Evolutionary conservation across 1,139 yeast species (phyloP).

Genomic region (Candida gigantensis): DNA sequence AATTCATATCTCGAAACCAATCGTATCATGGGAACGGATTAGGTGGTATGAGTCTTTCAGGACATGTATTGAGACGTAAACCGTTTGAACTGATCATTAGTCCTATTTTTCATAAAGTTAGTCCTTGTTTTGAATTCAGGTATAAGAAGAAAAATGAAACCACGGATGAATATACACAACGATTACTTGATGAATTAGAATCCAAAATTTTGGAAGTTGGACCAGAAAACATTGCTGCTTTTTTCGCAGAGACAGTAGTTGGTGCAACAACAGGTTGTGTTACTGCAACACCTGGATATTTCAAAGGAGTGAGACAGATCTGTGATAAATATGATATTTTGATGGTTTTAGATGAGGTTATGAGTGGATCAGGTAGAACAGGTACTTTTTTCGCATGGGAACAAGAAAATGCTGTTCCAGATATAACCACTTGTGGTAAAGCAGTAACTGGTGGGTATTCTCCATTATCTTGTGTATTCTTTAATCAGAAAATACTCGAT

Average conservation of each 20-base stretch:
- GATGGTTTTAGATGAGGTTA: conserved; percentile 61
- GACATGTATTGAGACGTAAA: conserved; percentile 16
- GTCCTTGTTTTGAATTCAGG: conserved; percentile 13
- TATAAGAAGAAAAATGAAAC: conserved; percentile 15
- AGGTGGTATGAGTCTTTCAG: conserved; percentile 20
- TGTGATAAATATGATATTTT: conserved; percentile 61
- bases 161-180: conserved; percentile 13
- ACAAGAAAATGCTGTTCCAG: conserved; percentile 19
- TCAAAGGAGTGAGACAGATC: conserved; percentile 52
- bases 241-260: conserved; percentile 56
- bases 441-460: conserved; percentile 20
- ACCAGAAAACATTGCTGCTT: conserved; percentile 47
- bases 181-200: conserved; percentile 20
- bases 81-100: conserved; percentile 17
- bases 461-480: conserved; percentile 20
- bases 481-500: conserved; percentile 17
- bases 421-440: conserved; percentile 20
- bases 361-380: conserved; percentile 64
- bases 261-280: conserved; percentile 62
- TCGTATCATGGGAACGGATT: conserved; percentile 25
- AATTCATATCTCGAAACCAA: conserved; percentile 19
- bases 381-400: conserved; percentile 23
- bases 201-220: conserved; percentile 18
- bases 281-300: conserved; percentile 57
- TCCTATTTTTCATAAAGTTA: conserved; percentile 17